A percentile compares a stretch with the other conserved stretches of the same genome.
These are phyloP conservation scores for Aspergillus cavernicola DNA, from an alignment of 495 filamentous ascomycete genomes.

Conservation along the genomic window DNA sequence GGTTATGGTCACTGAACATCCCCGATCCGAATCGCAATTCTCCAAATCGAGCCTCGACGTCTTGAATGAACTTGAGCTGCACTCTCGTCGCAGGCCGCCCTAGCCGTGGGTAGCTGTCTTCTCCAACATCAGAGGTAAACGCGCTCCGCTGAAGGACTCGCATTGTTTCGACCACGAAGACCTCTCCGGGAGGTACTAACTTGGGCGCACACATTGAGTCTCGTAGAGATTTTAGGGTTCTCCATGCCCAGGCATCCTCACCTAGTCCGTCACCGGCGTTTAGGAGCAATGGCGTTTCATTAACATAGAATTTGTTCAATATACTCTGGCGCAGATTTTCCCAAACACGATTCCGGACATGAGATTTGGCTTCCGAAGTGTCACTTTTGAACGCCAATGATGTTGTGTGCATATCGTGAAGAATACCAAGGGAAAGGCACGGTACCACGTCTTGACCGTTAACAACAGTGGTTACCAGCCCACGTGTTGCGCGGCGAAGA, in stretches of 20 bases:
- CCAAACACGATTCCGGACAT: constrained; percentile 65
- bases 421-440: constrained; percentile 65
- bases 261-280: constrained; percentile 48
- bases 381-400: constrained; percentile 71
- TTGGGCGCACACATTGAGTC: constrained; percentile 68
- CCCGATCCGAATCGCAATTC: constrained; percentile 68
- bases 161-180: constrained; percentile 67
- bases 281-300: constrained; percentile 40
- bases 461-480: constrained; percentile 70
- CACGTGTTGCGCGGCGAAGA: constrained; percentile 68
- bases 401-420: constrained; percentile 72
- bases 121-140: constrained; percentile 37
- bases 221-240: constrained; percentile 61
- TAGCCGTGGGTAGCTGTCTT: constrained; percentile 39
- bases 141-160: constrained; percentile 57
- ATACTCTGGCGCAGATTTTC: constrained; percentile 50
- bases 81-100: constrained; percentile 62
- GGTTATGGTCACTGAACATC: constrained; percentile 74
- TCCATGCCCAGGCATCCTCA: constrained; percentile 68
- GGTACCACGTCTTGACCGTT: constrained; percentile 73
- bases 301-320: constrained; percentile 45
- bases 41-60: constrained; percentile 64
- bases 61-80: constrained; percentile 60
- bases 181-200: constrained; percentile 70
- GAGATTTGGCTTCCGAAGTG: constrained; percentile 57